Percentiles rank a stretch among this genome's conserved stretches.
Evolutionary conservation across 2,329 filamentous ascomycete species (phyloP).

Genomic region (Neofusicoccum ribis): DNA sequence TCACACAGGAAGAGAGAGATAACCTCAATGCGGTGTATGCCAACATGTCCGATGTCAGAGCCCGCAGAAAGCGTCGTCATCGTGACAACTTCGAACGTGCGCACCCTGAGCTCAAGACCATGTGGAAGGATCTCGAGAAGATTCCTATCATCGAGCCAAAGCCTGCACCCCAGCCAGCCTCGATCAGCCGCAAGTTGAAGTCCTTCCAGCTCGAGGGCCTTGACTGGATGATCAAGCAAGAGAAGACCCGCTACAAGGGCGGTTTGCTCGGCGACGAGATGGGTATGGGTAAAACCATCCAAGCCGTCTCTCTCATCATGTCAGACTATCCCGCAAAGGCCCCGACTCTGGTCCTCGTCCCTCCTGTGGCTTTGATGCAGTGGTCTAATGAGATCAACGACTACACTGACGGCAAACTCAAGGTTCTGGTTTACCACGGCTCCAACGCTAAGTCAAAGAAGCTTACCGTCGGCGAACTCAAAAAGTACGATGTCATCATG

Average conservation of each 20-base stretch:
- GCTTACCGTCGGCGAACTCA: conserved; percentile 71
- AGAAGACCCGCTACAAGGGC: conserved; percentile 80
- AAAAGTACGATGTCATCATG: conserved; percentile 88
- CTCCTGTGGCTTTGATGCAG: conserved; percentile 92
- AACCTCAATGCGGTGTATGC: not conserved
- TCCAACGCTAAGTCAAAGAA: conserved; percentile 81
- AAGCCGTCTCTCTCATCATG: conserved; percentile 97
- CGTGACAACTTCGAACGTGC: conserved; percentile 69
- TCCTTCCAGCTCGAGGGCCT: conserved; percentile 92
- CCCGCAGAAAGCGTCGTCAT: conserved; percentile 21
- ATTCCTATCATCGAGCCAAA: conserved; percentile 66
- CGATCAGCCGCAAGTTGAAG: conserved; percentile 82
- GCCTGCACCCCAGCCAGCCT: conserved; percentile 68
- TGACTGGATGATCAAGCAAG: conserved; percentile 92
- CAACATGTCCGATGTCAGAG: not conserved
- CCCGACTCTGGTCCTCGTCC: conserved; percentile 85
- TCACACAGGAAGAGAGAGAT: not conserved
- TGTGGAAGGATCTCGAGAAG: conserved; percentile 78
- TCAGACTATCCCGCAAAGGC: conserved; percentile 85
- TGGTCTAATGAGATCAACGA: conserved; percentile 65
- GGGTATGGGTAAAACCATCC: conserved; percentile 98
- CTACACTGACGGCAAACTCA: conserved; percentile 85
- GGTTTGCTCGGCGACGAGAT: conserved; percentile 95
- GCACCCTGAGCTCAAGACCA: conserved; percentile 76
- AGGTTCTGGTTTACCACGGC: conserved; percentile 87